Conservation (phyloP, 805 yeast genomes). For the Brettanomyces sp. region DNA sequence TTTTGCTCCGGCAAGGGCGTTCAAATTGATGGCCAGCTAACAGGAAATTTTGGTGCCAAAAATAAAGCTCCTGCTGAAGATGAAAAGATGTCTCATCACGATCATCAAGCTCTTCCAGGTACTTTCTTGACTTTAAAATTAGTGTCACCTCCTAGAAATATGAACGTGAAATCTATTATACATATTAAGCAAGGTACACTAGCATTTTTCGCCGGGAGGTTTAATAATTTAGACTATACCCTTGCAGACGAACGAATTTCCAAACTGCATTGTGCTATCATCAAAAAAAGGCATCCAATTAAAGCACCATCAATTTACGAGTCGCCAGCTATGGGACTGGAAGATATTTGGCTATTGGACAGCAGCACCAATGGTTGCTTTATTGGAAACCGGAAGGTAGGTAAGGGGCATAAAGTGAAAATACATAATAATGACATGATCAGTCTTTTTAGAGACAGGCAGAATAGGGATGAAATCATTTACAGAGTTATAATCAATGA, state of each 20-base stretch:
- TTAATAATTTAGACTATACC: conserved; percentile 47
- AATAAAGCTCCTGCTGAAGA: no score
- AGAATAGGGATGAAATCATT: conserved; percentile 41
- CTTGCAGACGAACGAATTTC: conserved; percentile 73
- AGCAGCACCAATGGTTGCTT: conserved; percentile 72
- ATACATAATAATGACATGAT: conserved; percentile 59
- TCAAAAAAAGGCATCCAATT: conserved; percentile 54
- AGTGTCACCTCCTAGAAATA: conserved; percentile 6
- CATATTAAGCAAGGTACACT: conserved; percentile 59
- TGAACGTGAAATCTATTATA: conserved; percentile 27
- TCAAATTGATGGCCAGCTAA: no score
- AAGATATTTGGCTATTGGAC: conserved; percentile 75
- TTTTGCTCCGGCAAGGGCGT: no score
- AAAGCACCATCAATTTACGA: conserved; percentile 44
- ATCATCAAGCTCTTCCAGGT: conserved; percentile 34
- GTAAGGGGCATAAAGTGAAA: conserved; percentile 52
- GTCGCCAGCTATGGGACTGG: conserved; percentile 62
- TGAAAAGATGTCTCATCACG: no score
- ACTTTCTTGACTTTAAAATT: conserved; percentile 57
- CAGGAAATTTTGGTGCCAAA: no score
- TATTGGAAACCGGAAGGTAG: conserved; percentile 50
- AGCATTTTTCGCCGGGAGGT: conserved; percentile 68
- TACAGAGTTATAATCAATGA: conserved; percentile 48
- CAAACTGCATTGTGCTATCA: conserved; percentile 68
- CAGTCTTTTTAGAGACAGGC: conserved; percentile 55